Conservation (phyloP, 495 filamentous ascomycete genomes). For the Hypoxylon lenormandii region DNA sequence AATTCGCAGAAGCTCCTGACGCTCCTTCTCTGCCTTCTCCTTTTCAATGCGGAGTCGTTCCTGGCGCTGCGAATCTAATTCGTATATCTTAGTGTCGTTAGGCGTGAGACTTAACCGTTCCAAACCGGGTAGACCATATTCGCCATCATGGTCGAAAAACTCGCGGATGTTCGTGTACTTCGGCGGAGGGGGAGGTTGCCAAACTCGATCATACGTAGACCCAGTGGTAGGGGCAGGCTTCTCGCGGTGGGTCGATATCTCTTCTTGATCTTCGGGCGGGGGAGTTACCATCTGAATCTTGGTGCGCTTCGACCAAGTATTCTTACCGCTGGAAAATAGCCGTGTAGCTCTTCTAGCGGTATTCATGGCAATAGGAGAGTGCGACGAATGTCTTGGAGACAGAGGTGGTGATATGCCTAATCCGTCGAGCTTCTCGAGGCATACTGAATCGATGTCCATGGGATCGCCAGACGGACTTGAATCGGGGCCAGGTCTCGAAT, state of each 20-base stretch:
- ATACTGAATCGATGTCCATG: constrained; percentile 25
- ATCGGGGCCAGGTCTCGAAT: background rate
- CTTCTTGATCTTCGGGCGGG: constrained; percentile 16
- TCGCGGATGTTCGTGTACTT: constrained; percentile 37
- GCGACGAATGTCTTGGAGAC: constrained; percentile 30
- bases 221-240: background rate
- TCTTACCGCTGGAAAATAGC: constrained; percentile 28
- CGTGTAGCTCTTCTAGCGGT: constrained; percentile 30
- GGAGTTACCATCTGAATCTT: constrained; percentile 12
- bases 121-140: constrained; percentile 43
- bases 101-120: constrained; percentile 24
- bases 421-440: background rate
- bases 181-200: constrained; percentile 26
- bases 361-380: constrained; percentile 18
- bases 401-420: constrained; percentile 19
- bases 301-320: background rate
- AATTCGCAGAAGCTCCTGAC: background rate
- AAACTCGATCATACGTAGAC: background rate
- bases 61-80: constrained; percentile 37
- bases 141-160: constrained; percentile 45
- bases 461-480: background rate
- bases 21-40: background rate
- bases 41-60: constrained; percentile 45
- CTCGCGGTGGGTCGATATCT: constrained; percentile 11
- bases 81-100: constrained; percentile 34